Percentiles rank a stretch among this genome's conserved stretches.
These are phyloP conservation scores for Sordaria brevicollis DNA, from an alignment of 495 filamentous ascomycete species.

Conservation along the genomic window DNA sequence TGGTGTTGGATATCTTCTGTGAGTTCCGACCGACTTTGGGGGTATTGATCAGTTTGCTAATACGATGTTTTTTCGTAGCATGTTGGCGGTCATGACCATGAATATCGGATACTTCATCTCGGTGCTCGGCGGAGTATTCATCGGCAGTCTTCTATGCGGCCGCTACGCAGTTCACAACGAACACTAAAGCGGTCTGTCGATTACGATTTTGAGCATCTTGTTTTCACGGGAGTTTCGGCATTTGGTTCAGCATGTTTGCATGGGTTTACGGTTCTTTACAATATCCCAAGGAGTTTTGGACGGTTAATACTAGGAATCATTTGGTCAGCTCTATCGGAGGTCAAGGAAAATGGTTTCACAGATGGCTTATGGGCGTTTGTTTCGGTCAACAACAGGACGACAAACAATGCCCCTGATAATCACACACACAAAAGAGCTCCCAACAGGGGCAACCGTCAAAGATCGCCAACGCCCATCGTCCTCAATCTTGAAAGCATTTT, in stretches of 20 bases:
- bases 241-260: not conserved
- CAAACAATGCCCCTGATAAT: not conserved
- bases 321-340: not conserved
- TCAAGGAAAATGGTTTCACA: not conserved
- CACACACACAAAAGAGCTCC: not conserved
- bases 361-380: not conserved
- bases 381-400: not conserved
- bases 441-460: not conserved
- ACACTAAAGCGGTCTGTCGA: conserved; percentile 18
- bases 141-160: conserved; percentile 74
- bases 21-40: conserved; percentile 29
- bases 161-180: conserved; percentile 40
- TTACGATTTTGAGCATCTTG: not conserved
- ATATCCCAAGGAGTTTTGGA: not conserved
- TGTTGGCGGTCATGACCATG: conserved; percentile 97
- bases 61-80: conserved; percentile 45
- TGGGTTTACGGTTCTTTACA: not conserved
- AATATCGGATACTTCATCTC: conserved; percentile 95
- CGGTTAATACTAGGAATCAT: no score
- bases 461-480: not conserved
- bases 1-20: conserved; percentile 83
- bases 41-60: conserved; percentile 5
- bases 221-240: not conserved
- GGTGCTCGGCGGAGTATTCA: conserved; percentile 69
- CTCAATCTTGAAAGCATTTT: not conserved